phyloP scores from a whole-genome alignment of 768 basidiomycete genomes.

The Lactifluus echinatus region DNA sequence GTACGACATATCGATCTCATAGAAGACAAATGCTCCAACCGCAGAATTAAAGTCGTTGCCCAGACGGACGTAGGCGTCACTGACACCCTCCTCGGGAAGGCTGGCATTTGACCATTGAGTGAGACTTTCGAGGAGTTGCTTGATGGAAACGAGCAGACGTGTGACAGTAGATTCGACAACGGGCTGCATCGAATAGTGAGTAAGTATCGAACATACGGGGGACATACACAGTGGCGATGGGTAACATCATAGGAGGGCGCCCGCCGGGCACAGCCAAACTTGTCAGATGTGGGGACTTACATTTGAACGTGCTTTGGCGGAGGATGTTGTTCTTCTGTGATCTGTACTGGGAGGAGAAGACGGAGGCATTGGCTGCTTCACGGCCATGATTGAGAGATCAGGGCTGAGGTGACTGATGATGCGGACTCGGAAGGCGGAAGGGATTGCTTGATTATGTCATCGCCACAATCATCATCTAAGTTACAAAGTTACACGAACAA shows the following conservation, averaged over 20 bases:
- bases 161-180: constrained; percentile 89
- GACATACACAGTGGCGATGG: too few relatives aligned
- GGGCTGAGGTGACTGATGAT: not conserved
- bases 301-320: not conserved
- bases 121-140: constrained; percentile 84
- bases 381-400: constrained; percentile 2
- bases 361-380: constrained; percentile 10
- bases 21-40: constrained; percentile 77
- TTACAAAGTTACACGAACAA: not conserved
- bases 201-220: too few relatives aligned
- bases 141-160: constrained; percentile 86
- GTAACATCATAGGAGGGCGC: too few relatives aligned
- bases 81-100: constrained; percentile 73
- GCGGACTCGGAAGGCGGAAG: not conserved
- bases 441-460: constrained; percentile 5
- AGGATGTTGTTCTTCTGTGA: constrained; percentile 1
- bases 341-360: not conserved
- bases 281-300: not conserved
- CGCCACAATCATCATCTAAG: not conserved
- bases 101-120: constrained; percentile 74
- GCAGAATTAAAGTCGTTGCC: constrained; percentile 97
- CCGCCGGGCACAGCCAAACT: not conserved
- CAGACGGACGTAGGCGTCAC: constrained; percentile 92
- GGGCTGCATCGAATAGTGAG: constrained; percentile 35
- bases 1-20: constrained; percentile 86